phyloP scores from a whole-genome alignment of 257 asterid species.

The Solanum ahanhuiri region DNA sequence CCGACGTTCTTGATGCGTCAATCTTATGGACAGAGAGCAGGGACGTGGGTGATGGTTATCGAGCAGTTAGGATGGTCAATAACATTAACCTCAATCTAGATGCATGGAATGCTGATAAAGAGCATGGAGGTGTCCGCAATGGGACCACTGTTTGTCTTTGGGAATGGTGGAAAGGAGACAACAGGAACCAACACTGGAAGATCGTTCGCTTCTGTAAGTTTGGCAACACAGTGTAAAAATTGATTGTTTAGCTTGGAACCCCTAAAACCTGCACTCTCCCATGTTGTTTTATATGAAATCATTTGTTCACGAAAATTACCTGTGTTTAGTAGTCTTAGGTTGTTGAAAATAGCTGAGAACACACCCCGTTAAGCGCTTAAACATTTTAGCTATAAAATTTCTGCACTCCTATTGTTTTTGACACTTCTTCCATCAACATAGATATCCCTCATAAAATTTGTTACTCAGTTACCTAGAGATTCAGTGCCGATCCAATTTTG shows the following conservation, averaged over 20 bases:
- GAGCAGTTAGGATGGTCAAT: constrained; percentile 72
- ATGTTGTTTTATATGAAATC: not conserved
- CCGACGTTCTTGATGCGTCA: constrained; percentile 66
- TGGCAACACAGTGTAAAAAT: not conserved
- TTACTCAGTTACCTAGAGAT: not conserved
- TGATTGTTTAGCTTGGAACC: not conserved
- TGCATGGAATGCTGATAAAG: constrained; percentile 71
- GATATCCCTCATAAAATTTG: not conserved
- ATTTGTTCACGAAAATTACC: not conserved
- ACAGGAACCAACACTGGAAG: constrained; percentile 85
- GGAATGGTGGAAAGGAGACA: constrained; percentile 92
- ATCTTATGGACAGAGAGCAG: constrained; percentile 87
- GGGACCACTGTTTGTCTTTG: constrained; percentile 78
- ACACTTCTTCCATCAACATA: not conserved
- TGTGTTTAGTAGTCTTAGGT: not conserved
- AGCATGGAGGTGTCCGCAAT: constrained; percentile 80
- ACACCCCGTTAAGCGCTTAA: not conserved
- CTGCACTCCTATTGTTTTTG: not conserved
- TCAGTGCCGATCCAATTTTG: not conserved
- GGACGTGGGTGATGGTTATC: constrained; percentile 63
- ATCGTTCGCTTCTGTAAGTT: constrained; percentile 71
- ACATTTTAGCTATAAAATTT: not conserved
- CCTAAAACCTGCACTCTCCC: not conserved
- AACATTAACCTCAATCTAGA: constrained; percentile 70
- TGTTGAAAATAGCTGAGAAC: not conserved